Percentiles rank a stretch among this genome's conserved stretches.
These are phyloP conservation scores for Plasmodium vivax DNA, from an alignment of 169 alveolate genomes.

Conservation along the genomic window DNA sequence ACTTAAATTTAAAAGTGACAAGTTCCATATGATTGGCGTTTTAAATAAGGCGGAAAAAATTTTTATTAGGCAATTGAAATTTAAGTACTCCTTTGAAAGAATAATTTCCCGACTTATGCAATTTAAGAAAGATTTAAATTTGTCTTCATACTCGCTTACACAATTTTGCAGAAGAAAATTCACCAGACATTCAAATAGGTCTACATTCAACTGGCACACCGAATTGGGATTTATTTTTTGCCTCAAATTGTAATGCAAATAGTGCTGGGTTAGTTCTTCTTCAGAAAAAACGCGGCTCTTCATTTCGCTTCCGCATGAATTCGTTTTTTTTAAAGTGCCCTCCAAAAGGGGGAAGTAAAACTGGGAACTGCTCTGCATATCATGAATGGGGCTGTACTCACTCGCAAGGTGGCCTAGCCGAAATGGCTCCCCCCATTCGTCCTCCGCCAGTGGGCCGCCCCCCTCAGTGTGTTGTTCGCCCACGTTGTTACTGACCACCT, in stretches of 20 bases:
- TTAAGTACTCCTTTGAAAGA: slow-evolving; percentile 26
- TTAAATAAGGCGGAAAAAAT: slow-evolving; percentile 36
- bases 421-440: background rate
- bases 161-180: slow-evolving; percentile 29
- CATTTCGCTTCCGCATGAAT: background rate
- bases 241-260: background rate
- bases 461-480: background rate
- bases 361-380: background rate
- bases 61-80: slow-evolving; percentile 36
- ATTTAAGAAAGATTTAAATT: slow-evolving; percentile 26
- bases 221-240: slow-evolving; percentile 1
- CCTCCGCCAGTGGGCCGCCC: background rate
- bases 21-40: slow-evolving; percentile 62
- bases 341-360: background rate
- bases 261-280: background rate
- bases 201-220: slow-evolving; percentile 39
- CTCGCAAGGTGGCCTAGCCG: background rate
- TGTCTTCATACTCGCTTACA: slow-evolving; percentile 29
- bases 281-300: background rate
- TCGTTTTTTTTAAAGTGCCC: background rate
- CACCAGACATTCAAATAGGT: slow-evolving; percentile 46
- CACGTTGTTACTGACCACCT: background rate
- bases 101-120: slow-evolving; percentile 55
- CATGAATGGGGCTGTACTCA: background rate
- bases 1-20: background rate